These are phyloP conservation scores for Nissolia schottii DNA, from an alignment of 306 rosid species.

Conservation along the genomic window DNA sequence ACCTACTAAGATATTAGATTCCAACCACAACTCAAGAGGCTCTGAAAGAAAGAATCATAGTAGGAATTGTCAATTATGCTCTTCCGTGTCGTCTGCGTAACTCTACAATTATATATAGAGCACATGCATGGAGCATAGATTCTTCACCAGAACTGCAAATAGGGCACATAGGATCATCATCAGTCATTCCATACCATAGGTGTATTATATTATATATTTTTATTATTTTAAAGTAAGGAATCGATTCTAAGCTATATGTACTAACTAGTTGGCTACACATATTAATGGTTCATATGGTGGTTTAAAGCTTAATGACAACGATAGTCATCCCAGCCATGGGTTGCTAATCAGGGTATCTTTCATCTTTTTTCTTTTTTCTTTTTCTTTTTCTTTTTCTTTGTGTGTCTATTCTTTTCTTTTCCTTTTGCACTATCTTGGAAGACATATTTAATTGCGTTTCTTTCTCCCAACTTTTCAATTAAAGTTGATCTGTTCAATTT, in stretches of 20 bases:
- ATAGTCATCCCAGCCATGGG: neutral
- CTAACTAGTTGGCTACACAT: neutral
- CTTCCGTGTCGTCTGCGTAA: no score
- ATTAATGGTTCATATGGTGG: neutral
- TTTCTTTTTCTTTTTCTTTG: neutral
- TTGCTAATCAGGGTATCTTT: neutral
- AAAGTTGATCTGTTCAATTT: neutral
- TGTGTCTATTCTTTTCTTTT: neutral
- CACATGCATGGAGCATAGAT: no score
- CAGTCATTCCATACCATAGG: no score
- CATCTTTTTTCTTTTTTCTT: neutral
- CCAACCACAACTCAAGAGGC: no score
- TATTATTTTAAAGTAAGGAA: neutral
- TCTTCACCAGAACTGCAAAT: no score
- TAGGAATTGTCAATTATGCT: no score
- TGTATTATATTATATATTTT: no score
- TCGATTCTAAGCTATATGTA: neutral
- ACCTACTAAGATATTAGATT: no score
- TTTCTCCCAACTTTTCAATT: neutral
- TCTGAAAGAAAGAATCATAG: no score
- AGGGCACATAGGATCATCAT: no score
- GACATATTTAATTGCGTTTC: neutral
- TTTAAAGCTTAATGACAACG: neutral
- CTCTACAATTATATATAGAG: no score
- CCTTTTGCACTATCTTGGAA: neutral